Conservation (phyloP, 257 asterid genomes). For the Leptodermis oblonga region DNA sequence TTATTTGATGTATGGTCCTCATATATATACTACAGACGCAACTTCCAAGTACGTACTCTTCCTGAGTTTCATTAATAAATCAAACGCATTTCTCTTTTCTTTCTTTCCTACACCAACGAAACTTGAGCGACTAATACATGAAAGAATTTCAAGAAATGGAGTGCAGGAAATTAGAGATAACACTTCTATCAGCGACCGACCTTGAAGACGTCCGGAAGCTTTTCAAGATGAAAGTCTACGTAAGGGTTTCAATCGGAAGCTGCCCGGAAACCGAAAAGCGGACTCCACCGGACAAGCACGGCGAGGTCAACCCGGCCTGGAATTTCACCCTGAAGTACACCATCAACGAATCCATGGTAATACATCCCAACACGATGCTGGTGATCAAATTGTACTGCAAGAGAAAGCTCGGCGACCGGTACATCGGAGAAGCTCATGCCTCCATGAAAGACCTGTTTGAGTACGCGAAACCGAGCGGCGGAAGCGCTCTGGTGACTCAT, state of each 20-base stretch:
- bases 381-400: constrained; percentile 61
- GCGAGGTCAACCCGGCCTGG: constrained; percentile 71
- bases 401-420: constrained; percentile 63
- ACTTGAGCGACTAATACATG: too few species aligned
- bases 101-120: background rate
- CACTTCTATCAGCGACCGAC: constrained; percentile 53
- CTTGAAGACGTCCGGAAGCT: constrained; percentile 45
- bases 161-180: constrained; percentile 25
- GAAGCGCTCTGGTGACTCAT: constrained; percentile 39
- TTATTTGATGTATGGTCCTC: too few species aligned
- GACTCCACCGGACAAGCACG: constrained; percentile 56
- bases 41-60: too few species aligned
- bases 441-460: constrained; percentile 64
- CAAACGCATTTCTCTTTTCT: background rate
- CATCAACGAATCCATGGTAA: constrained; percentile 42
- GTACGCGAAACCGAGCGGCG: constrained; percentile 34
- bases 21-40: too few species aligned
- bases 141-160: constrained; percentile 7
- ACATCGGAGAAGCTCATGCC: constrained; percentile 57
- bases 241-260: constrained; percentile 48
- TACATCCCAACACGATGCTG: constrained; percentile 40
- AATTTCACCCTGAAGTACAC: constrained; percentile 50
- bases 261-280: constrained; percentile 26
- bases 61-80: background rate
- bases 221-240: constrained; percentile 63